Percentiles rank a stretch among this genome's conserved stretches.
phyloP scores from a whole-genome alignment of 1,284 basidiomycete species.

The Leccinum brunneo-olivaceum region DNA sequence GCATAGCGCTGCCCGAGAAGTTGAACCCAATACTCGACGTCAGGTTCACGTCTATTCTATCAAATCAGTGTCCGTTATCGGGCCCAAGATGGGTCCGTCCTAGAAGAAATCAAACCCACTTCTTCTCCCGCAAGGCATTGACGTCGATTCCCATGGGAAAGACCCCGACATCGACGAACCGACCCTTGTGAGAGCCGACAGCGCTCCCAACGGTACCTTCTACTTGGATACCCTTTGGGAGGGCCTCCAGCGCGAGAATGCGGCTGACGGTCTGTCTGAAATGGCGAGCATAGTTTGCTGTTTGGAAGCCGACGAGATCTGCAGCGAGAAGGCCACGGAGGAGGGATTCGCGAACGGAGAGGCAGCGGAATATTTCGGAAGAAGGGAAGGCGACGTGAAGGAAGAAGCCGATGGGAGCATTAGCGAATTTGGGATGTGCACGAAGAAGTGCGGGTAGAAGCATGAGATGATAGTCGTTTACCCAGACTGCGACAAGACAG shows the following conservation, averaged over 20 bases:
- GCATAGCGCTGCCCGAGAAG: constrained; percentile 72
- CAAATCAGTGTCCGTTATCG: constrained; percentile 11
- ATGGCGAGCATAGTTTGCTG: constrained; percentile 72
- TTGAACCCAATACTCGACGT: constrained; percentile 78
- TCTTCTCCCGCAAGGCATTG: constrained; percentile 57
- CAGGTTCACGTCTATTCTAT: constrained; percentile 54
- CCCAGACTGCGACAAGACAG: constrained; percentile 44
- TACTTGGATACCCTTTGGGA: constrained; percentile 78
- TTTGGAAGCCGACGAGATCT: constrained; percentile 78
- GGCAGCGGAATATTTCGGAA: constrained; percentile 83
- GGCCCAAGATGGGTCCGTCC: constrained; percentile 1
- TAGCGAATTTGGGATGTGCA: constrained; percentile 37
- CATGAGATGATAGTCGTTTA: constrained; percentile 85
- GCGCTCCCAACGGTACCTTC: constrained; percentile 24
- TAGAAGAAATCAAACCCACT: constrained; percentile 36
- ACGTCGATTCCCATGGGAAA: constrained; percentile 92
- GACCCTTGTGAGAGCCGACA: constrained; percentile 23
- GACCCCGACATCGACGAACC: constrained; percentile 79
- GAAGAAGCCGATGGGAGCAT: constrained; percentile 81
- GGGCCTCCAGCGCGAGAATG: constrained; percentile 73
- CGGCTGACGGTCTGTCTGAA: constrained; percentile 81
- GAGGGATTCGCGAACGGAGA: constrained; percentile 61
- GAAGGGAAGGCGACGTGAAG: constrained; percentile 85
- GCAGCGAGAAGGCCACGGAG: constrained; percentile 72
- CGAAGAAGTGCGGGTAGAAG: constrained; percentile 76